These are phyloP conservation scores for Salix suchowensis DNA, from an alignment of 345 rosid species.

Conservation along the genomic window DNA sequence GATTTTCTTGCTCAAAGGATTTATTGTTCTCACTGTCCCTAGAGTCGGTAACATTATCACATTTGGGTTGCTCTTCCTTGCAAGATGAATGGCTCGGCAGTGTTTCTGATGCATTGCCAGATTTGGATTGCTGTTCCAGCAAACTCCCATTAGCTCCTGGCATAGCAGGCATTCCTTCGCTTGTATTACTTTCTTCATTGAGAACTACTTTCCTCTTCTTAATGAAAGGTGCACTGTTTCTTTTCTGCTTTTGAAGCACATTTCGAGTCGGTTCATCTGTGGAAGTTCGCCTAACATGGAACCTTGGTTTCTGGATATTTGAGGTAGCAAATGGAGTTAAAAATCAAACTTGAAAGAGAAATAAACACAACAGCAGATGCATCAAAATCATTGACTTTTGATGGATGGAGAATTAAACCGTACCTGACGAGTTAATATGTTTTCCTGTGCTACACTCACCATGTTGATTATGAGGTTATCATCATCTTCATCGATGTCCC, in stretches of 20 bases:
- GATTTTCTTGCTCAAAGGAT: slow-evolving; percentile 13
- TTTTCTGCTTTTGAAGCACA: slow-evolving; percentile 20
- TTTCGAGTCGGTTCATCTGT: slow-evolving; percentile 18
- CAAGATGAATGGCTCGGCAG: slow-evolving; percentile 26
- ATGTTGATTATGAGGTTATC: slow-evolving; percentile 56
- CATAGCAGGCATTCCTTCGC: slow-evolving; percentile 23
- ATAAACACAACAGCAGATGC: background rate
- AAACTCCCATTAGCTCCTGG: slow-evolving; percentile 24
- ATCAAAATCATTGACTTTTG: background rate
- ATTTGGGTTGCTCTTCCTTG: slow-evolving; percentile 23
- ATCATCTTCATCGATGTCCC: slow-evolving; percentile 25
- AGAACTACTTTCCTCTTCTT: slow-evolving; percentile 31
- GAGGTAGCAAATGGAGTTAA: slow-evolving; percentile 10
- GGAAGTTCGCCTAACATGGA: slow-evolving; percentile 23
- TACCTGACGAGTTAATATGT: slow-evolving; percentile 39
- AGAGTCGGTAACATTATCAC: slow-evolving; percentile 16
- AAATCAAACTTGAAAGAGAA: background rate
- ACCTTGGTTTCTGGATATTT: slow-evolving; percentile 36
- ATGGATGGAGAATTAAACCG: background rate
- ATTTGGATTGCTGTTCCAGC: slow-evolving; percentile 28
- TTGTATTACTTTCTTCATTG: slow-evolving; percentile 25
- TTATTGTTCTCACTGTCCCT: background rate
- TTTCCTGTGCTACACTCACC: slow-evolving; percentile 20
- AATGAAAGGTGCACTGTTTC: slow-evolving; percentile 19
- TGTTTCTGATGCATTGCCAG: slow-evolving; percentile 39